These are phyloP conservation scores for Colletotrichum sp. DNA, from an alignment of 2,329 filamentous ascomycete species.

Conservation along the genomic window DNA sequence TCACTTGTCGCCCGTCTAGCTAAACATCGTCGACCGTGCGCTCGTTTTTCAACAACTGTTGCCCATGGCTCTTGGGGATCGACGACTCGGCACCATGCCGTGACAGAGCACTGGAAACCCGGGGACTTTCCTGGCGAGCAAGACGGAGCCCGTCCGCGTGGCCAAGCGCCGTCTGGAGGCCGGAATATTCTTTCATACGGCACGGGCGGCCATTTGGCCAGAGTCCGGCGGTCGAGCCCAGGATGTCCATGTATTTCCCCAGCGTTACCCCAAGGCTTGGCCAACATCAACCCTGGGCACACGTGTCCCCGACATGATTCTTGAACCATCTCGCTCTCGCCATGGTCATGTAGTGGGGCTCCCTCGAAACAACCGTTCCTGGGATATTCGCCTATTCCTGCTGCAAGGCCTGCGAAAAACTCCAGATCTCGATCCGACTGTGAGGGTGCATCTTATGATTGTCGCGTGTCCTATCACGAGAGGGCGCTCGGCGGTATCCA, in stretches of 20 bases:
- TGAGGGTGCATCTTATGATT: neutral
- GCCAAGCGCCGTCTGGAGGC: neutral
- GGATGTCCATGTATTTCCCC: constrained; percentile 1
- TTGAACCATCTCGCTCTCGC: neutral
- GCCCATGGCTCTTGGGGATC: constrained; percentile 13
- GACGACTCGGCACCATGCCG: constrained; percentile 2
- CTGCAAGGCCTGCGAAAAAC: neutral
- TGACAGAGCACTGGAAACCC: neutral
- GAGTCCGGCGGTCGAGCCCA: neutral
- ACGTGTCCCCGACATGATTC: neutral
- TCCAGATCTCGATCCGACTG: constrained; percentile 8
- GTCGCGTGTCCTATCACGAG: neutral
- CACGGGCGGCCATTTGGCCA: neutral
- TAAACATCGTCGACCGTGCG: neutral
- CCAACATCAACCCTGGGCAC: neutral
- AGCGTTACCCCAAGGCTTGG: neutral
- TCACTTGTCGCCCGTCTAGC: neutral
- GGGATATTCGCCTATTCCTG: neutral
- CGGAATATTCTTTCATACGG: neutral
- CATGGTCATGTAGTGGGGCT: neutral
- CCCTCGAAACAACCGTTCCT: neutral
- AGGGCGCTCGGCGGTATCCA: neutral
- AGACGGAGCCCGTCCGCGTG: neutral
- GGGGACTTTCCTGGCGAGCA: neutral
- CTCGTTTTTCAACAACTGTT: neutral